Conservation (phyloP, 805 yeast genomes). For the Lachancea sp. region DNA sequence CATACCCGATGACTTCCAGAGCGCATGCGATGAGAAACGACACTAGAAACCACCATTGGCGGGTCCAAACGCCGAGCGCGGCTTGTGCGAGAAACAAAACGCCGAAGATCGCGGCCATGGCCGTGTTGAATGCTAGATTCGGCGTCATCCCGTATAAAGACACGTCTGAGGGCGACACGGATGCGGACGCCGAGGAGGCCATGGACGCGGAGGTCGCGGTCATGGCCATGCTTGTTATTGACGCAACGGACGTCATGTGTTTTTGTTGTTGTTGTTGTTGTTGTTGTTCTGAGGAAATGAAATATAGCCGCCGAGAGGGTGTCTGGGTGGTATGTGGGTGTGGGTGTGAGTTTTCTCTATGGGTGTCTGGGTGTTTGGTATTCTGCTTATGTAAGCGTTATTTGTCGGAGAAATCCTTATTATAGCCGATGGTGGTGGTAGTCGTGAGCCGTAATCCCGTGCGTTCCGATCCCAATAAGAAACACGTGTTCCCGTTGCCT, state of each 20-base stretch:
- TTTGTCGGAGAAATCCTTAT: too few relatives aligned
- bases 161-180: neutral
- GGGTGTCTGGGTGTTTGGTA: neutral
- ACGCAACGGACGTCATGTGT: neutral
- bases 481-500: too few relatives aligned
- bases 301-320: neutral
- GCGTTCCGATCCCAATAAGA: too few relatives aligned
- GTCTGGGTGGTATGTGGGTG: too few relatives aligned
- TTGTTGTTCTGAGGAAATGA: too few relatives aligned
- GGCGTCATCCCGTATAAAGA: conserved; percentile 40
- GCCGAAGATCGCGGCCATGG: conserved; percentile 51
- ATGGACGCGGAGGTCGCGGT: neutral
- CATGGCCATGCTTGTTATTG: neutral
- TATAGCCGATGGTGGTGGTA: too few relatives aligned
- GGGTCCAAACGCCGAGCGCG: conserved; percentile 38
- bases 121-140: conserved; percentile 48
- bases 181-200: conserved; percentile 1
- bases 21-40: conserved; percentile 51
- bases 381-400: neutral
- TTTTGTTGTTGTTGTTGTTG: too few relatives aligned
- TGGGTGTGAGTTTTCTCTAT: too few relatives aligned
- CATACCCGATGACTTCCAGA: conserved; percentile 63
- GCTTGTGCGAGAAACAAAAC: conserved; percentile 40
- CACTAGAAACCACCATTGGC: conserved; percentile 60
- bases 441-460: too few relatives aligned